phyloP scores from a whole-genome alignment of 768 basidiomycete species.

The Pseudohyphozyma bogoriensis region DNA sequence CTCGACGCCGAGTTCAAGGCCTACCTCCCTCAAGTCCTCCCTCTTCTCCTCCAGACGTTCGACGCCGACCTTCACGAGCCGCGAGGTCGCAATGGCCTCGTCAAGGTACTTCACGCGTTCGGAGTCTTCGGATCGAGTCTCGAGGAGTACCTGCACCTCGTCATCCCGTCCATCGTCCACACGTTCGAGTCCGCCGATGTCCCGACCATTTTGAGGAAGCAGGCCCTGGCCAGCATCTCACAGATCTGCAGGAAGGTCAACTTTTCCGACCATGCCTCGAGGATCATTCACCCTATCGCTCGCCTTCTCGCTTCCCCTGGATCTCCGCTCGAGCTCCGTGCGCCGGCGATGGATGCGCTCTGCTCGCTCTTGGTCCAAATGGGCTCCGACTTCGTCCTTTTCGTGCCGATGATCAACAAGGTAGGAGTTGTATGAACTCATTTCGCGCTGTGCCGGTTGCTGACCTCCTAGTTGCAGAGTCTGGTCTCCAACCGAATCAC shows the following conservation, averaged over 20 bases:
- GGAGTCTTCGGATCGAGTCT: constrained; percentile 91
- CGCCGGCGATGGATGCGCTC: constrained; percentile 82
- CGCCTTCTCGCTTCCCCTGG: constrained; percentile 60
- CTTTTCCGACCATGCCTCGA: constrained; percentile 93
- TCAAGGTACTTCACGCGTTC: constrained; percentile 89
- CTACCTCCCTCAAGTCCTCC: constrained; percentile 80
- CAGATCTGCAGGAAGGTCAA: constrained; percentile 84
- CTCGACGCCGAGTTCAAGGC: constrained; percentile 96
- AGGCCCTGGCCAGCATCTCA: constrained; percentile 83
- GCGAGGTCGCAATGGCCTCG: constrained; percentile 48
- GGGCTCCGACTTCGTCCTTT: constrained; percentile 93
- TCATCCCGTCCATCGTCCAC: constrained; percentile 86
- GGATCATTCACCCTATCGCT: constrained; percentile 90
- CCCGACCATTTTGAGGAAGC: constrained; percentile 63
- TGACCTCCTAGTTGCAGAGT: constrained; percentile 44
- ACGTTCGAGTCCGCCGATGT: constrained; percentile 76
- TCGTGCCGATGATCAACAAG: constrained; percentile 94
- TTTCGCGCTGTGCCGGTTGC: neutral
- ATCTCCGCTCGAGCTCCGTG: constrained; percentile 58
- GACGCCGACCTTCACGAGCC: constrained; percentile 73
- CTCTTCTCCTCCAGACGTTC: constrained; percentile 79
- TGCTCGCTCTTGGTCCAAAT: constrained; percentile 87
- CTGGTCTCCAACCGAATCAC: constrained; percentile 63
- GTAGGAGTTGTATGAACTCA: constrained; percentile 48
- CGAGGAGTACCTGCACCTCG: constrained; percentile 93